These are phyloP conservation scores for Monosporascus sp. DNA, from an alignment of 2,329 filamentous ascomycete species.

Conservation along the genomic window DNA sequence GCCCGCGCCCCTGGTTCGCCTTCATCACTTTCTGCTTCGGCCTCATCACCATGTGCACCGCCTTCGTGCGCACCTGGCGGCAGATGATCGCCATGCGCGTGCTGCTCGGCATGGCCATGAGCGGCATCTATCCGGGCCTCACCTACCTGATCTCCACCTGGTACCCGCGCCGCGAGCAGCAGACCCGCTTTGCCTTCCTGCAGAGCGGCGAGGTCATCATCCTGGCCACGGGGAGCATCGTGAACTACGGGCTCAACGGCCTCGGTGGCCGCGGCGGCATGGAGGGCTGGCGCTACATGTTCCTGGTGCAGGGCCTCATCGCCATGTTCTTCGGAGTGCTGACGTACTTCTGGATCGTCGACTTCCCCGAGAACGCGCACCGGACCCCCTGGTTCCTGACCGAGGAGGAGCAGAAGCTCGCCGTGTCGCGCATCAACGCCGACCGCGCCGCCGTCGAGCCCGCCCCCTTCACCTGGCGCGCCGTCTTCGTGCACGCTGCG, in stretches of 20 bases:
- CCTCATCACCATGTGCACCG: slow-evolving; percentile 60
- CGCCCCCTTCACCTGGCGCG: slow-evolving; percentile 49
- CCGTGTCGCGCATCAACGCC: slow-evolving; percentile 50
- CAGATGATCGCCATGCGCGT: slow-evolving; percentile 65
- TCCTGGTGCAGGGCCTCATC: slow-evolving; percentile 59
- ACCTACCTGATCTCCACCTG: slow-evolving; percentile 50
- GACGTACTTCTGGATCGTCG: slow-evolving; percentile 67
- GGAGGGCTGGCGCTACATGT: slow-evolving; percentile 65
- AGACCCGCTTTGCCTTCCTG: slow-evolving; percentile 59
- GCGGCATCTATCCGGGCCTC: slow-evolving; percentile 45
- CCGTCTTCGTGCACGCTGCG: slow-evolving; percentile 49
- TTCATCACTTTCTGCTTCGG: slow-evolving; percentile 58
- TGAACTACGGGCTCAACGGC: slow-evolving; percentile 65
- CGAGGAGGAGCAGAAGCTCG: slow-evolving; percentile 48
- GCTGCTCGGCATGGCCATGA: slow-evolving; percentile 59
- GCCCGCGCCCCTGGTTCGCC: slow-evolving; percentile 60
- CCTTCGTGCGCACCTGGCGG: slow-evolving; percentile 61
- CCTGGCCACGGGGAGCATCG: slow-evolving; percentile 59
- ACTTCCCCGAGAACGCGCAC: slow-evolving; percentile 59
- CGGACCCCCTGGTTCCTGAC: slow-evolving; percentile 53
- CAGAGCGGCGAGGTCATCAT: slow-evolving; percentile 61
- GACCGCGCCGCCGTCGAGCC: slow-evolving; percentile 56
- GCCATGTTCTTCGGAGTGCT: slow-evolving; percentile 51
- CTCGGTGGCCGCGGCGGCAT: slow-evolving; percentile 51
- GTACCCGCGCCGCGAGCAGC: slow-evolving; percentile 61